Base-by-base conservation (phyloP, 1,284 basidiomycete species). In the Cystobasidium slooffiae region DNA sequence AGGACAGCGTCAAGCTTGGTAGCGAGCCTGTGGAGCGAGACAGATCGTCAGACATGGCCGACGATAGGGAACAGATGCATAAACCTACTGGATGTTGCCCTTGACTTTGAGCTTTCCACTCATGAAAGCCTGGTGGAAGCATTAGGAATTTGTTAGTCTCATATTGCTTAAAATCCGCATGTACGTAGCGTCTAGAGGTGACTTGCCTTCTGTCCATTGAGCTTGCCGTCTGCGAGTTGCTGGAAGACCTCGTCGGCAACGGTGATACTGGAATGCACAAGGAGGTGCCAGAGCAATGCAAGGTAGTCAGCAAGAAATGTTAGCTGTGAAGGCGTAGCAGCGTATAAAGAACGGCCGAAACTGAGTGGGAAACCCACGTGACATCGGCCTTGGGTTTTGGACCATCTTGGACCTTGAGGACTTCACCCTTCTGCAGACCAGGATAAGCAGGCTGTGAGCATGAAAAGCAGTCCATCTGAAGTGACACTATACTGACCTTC, bases 1-100 rank as follows among this genome's bases (percentile, higher is more conserved):
- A 96, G 86, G 6, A 96, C 87, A 16, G 83, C 85, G 78, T 91
- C 89, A 62, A 96, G 90, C 83, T 95, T 96, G 49, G 92, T 94
- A 7, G 91, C 80, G 68, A 77, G 75, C 77, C 56, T 72, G 24
- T 39, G 22, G 59, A 20, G 63, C 31, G 5, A 49, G 63, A 65
- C 10, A 14, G 43, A 49, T 43, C 37, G 24, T 18, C 12, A 59
- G 37, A 31, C 3, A 6, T 47, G n/a, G 16, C n/a, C 68, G n/a
- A n/a, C 3, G 31, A 3, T 22, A 72, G 52, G 1, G 8, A 41
- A 20, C 3, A 37, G 14, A 53, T 20, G 41, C n/a, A 24, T 18
- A 18, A 24, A 37, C 52, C 16, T 64, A 61, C 91, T 93, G 92
- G 82, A 92, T 88, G 83, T 93, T 93, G 64, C 91, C 91, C 81